phyloP scores from a whole-genome alignment of 2,329 filamentous ascomycete species.

The Xylariaceae sp. region DNA sequence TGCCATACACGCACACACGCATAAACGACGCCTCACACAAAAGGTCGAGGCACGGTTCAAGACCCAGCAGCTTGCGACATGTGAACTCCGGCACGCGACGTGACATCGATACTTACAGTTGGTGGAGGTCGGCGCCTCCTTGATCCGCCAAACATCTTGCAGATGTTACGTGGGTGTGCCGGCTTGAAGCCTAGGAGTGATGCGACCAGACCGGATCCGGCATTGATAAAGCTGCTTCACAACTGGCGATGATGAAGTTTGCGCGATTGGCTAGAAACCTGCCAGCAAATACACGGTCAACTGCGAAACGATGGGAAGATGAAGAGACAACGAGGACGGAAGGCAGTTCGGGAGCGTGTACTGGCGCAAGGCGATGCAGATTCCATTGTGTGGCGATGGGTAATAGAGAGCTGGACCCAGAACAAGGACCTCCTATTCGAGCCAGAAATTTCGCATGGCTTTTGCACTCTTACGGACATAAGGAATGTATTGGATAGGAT shows the following conservation, averaged over 20 bases:
- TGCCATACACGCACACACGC: not conserved
- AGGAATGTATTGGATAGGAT: not conserved
- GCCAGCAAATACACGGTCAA: not conserved
- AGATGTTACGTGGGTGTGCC: constrained; percentile 15
- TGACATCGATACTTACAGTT: constrained; percentile 39
- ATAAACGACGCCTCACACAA: not conserved
- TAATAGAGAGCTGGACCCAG: not conserved
- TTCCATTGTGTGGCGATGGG: constrained; percentile 3
- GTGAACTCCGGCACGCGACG: not conserved
- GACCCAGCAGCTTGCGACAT: constrained; percentile 3
- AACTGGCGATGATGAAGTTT: constrained; percentile 4
- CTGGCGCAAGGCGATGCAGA: constrained; percentile 2
- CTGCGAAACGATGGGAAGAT: not conserved
- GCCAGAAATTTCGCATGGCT: not conserved
- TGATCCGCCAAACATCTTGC: constrained; percentile 46
- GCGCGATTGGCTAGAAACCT: constrained; percentile 14
- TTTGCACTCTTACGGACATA: not conserved
- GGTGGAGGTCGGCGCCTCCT: constrained; percentile 44
- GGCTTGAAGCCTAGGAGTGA: constrained; percentile 21
- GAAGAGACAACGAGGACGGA: not conserved
- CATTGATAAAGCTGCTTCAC: constrained; percentile 22
- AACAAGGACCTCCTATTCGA: not conserved
- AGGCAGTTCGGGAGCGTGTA: not conserved
- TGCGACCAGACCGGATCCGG: constrained; percentile 21
- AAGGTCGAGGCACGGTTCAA: not conserved